These are phyloP conservation scores for Sapria himalayana DNA, from an alignment of 345 rosid species.

Conservation along the genomic window DNA sequence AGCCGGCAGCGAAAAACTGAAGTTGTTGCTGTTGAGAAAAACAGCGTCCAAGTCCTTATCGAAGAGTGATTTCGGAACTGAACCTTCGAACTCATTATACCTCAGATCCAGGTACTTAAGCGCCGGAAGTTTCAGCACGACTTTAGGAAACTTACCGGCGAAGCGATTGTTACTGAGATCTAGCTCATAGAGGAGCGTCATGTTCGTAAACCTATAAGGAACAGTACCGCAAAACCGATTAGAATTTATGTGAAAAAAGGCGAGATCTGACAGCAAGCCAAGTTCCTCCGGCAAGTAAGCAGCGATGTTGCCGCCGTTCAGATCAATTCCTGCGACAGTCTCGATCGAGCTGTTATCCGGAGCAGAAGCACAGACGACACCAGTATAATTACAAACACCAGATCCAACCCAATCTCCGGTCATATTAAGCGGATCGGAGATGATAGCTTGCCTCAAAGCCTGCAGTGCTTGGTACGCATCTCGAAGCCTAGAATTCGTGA, in stretches of 20 bases:
- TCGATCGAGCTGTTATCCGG: constrained; percentile 31
- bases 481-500: constrained; percentile 36
- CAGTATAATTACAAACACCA: constrained; percentile 36
- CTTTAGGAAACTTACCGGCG: constrained; percentile 57
- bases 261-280: constrained; percentile 56
- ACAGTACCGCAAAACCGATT: constrained; percentile 67
- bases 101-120: constrained; percentile 65
- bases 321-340: constrained; percentile 77
- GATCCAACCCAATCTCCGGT: constrained; percentile 54
- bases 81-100: constrained; percentile 72
- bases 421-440: constrained; percentile 55
- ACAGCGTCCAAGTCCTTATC: constrained; percentile 51
- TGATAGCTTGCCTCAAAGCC: constrained; percentile 73
- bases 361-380: constrained; percentile 44
- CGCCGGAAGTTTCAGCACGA: constrained; percentile 32
- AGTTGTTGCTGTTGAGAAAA: constrained; percentile 61
- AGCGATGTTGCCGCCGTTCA: constrained; percentile 70
- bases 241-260: constrained; percentile 66
- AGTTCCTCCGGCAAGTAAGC: constrained; percentile 69
- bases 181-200: constrained; percentile 48
- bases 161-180: constrained; percentile 86
- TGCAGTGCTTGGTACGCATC: constrained; percentile 65
- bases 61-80: constrained; percentile 47
- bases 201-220: constrained; percentile 29
- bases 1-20: constrained; percentile 45